A percentile compares a stretch with the other conserved stretches of the same genome.
phyloP scores from a whole-genome alignment of 805 yeast genomes.

The Metahyphopichia silvanorum region DNA sequence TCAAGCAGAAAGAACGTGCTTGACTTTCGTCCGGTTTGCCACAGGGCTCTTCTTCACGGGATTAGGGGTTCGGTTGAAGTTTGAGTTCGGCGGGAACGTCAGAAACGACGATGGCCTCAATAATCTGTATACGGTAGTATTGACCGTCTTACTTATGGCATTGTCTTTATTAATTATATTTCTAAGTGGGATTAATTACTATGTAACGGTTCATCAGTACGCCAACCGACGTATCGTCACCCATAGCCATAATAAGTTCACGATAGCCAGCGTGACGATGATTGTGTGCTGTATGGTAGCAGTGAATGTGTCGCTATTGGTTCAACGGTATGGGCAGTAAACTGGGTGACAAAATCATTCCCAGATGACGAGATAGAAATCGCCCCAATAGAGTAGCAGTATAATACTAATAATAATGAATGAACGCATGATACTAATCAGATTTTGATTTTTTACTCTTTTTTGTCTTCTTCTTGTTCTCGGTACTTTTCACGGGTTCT shows the following conservation, averaged over 20 bases:
- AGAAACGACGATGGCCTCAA: too few species aligned
- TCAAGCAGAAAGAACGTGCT: conserved; percentile 52
- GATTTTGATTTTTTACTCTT: too few species aligned
- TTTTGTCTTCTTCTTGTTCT: conserved; percentile 9
- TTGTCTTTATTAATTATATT: conserved; percentile 37
- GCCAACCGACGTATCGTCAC: conserved; percentile 39
- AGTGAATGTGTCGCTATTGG: conserved; percentile 27
- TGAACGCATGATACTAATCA: conserved; percentile 1
- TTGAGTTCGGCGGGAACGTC: too few species aligned
- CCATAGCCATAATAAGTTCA: conserved; percentile 27
- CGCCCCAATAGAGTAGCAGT: too few species aligned
- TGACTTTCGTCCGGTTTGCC: conserved; percentile 47
- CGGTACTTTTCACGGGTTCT: conserved; percentile 4
- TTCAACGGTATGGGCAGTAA: conserved; percentile 14
- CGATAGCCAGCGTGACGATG: conserved; percentile 28
- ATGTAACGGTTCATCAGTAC: conserved; percentile 42
- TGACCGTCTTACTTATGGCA: conserved; percentile 34
- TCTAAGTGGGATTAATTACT: conserved; percentile 40
- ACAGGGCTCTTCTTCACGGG: conserved; percentile 44
- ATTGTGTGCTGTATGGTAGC: conserved; percentile 34
- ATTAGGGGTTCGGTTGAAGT: conserved; percentile 44
- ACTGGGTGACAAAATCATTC: too few species aligned
- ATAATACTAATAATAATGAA: too few species aligned
- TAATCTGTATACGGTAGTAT: conserved; percentile 24
- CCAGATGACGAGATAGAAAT: too few species aligned